A percentile compares a stretch with the other conserved stretches of the same genome.
Conservation (phyloP, 1,284 basidiomycete species). For the Singerocomus rubriflavus region DNA sequence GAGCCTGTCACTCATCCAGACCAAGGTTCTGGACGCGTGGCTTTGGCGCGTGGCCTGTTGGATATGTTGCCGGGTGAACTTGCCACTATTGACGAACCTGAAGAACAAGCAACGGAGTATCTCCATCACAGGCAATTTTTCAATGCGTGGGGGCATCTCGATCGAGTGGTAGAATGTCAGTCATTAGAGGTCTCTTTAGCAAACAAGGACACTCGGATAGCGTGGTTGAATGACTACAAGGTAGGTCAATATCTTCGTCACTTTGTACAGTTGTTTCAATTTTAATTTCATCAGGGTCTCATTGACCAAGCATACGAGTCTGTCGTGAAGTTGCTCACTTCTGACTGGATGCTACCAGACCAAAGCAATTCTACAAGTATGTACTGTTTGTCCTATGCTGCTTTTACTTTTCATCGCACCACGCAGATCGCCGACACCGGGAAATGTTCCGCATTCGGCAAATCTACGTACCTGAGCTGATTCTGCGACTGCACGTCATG, state of each 20-base stretch:
- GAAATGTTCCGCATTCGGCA: constrained; percentile 83
- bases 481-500: constrained; percentile 80
- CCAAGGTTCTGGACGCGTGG: constrained; percentile 69
- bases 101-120: constrained; percentile 66
- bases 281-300: constrained; percentile 39
- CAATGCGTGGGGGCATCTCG: constrained; percentile 61
- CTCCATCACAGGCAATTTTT: constrained; percentile 75
- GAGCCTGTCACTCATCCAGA: constrained; percentile 3
- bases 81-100: constrained; percentile 53
- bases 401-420: constrained; percentile 1
- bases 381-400: constrained; percentile 14
- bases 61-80: constrained; percentile 67
- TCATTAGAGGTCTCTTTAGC: constrained; percentile 49
- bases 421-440: constrained; percentile 55
- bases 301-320: constrained; percentile 59
- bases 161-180: constrained; percentile 55
- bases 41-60: constrained; percentile 66
- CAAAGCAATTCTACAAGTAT: constrained; percentile 42
- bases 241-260: constrained; percentile 33
- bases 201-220: constrained; percentile 55
- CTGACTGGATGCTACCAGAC: constrained; percentile 69
- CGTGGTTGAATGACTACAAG: constrained; percentile 64
- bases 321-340: constrained; percentile 64
- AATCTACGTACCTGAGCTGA: constrained; percentile 88
- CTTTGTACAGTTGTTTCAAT: background rate